A percentile compares a stretch with the other conserved stretches of the same genome.
phyloP scores from a whole-genome alignment of 2,329 filamentous ascomycete species.

The Periconia macrospinosa region DNA sequence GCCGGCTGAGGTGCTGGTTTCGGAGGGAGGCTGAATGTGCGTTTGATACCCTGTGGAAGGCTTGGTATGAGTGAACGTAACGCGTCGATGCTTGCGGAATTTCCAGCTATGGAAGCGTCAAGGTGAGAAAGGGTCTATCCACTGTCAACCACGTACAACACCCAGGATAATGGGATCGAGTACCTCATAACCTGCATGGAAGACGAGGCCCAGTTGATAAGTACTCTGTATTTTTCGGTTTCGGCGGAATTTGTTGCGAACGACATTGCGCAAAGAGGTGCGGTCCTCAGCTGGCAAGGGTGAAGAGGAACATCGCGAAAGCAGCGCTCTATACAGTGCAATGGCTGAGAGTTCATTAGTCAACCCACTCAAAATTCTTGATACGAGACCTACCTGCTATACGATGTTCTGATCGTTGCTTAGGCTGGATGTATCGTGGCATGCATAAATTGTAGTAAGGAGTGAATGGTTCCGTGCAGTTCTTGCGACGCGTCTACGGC shows the following conservation, averaged over 20 bases:
- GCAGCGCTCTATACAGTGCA: slow-evolving; percentile 72
- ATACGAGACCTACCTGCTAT: slow-evolving; percentile 48
- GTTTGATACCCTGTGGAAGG: slow-evolving; percentile 42
- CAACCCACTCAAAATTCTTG: neutral
- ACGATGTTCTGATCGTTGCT: slow-evolving; percentile 53
- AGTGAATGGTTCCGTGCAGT: neutral
- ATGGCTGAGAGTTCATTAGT: slow-evolving; percentile 52
- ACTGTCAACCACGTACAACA: slow-evolving; percentile 8
- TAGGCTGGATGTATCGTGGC: slow-evolving; percentile 50
- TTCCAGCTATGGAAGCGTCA: slow-evolving; percentile 42
- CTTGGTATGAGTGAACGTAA: slow-evolving; percentile 40
- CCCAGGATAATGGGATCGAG: neutral
- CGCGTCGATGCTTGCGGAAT: slow-evolving; percentile 23
- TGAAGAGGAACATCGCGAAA: slow-evolving; percentile 59
- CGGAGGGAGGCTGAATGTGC: neutral
- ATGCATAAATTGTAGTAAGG: slow-evolving; percentile 40
- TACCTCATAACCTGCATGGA: slow-evolving; percentile 70
- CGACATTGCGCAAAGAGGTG: slow-evolving; percentile 58
- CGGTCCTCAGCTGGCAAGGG: slow-evolving; percentile 55
- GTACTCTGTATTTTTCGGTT: slow-evolving; percentile 62
- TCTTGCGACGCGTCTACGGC: neutral
- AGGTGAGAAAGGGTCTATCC: slow-evolving; percentile 47
- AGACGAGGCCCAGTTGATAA: slow-evolving; percentile 62
- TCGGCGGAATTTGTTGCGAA: slow-evolving; percentile 64
- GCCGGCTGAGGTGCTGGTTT: slow-evolving; percentile 11